These are phyloP conservation scores for Arachis monticola DNA, from an alignment of 331 rosid species.

Conservation along the genomic window DNA sequence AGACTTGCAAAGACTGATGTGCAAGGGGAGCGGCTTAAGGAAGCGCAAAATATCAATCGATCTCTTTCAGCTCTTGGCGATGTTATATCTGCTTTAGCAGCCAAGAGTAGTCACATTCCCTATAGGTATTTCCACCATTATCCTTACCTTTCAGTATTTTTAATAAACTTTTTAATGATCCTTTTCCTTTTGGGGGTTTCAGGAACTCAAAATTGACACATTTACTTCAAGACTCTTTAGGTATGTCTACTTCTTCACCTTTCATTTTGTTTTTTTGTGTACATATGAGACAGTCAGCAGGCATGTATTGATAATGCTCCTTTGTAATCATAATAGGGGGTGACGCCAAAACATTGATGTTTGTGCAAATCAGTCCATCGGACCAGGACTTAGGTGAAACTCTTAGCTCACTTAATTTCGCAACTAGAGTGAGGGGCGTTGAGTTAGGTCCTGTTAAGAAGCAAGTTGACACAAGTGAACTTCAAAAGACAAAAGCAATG, in stretches of 20 bases:
- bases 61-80: constrained; percentile 94
- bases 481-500: constrained; percentile 73
- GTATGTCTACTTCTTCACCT: constrained; percentile 44
- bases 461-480: constrained; percentile 79
- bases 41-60: constrained; percentile 85
- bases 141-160: constrained; percentile 18
- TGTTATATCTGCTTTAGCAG: constrained; percentile 84
- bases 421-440: constrained; percentile 86
- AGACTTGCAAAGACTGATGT: constrained; percentile 88
- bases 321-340: constrained; percentile 63
- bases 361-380: constrained; percentile 92
- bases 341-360: constrained; percentile 85
- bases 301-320: constrained; percentile 5
- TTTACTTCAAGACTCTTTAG: constrained; percentile 93
- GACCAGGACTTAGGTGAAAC: constrained; percentile 87
- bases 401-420: constrained; percentile 81
- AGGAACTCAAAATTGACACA: constrained; percentile 97
- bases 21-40: constrained; percentile 86
- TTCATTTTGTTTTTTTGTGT: constrained; percentile 20
- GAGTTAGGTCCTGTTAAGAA: constrained; percentile 86
- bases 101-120: constrained; percentile 84
- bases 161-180: constrained; percentile 21
- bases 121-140: constrained; percentile 59
- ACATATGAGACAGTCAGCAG: constrained; percentile 20
- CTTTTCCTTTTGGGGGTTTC: constrained; percentile 45